A percentile compares a stretch with the other conserved stretches of the same genome.
These are phyloP conservation scores for Fraxinus dipetala DNA, from an alignment of 305 asterid genomes.

Conservation along the genomic window DNA sequence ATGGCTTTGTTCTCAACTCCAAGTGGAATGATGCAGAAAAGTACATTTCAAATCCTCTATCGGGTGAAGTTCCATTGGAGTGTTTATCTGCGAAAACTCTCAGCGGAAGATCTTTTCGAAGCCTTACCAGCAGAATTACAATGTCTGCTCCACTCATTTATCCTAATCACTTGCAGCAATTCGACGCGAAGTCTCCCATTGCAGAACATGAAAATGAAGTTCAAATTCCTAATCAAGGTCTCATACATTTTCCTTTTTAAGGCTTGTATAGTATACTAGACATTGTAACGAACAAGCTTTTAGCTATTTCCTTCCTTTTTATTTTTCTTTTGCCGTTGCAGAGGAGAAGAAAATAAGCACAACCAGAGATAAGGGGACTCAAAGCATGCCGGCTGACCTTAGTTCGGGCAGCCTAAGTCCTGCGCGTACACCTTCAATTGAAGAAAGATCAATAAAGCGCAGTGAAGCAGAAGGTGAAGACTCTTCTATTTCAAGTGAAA, in stretches of 20 bases:
- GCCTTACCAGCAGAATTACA: slow-evolving; percentile 47
- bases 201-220: slow-evolving; percentile 32
- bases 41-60: slow-evolving; percentile 85
- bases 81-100: slow-evolving; percentile 78
- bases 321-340: neutral
- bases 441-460: slow-evolving; percentile 26
- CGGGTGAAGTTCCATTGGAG: slow-evolving; percentile 94
- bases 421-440: slow-evolving; percentile 52
- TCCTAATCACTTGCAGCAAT: slow-evolving; percentile 35
- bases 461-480: slow-evolving; percentile 20
- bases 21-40: slow-evolving; percentile 97
- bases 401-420: slow-evolving; percentile 53
- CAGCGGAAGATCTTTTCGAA: slow-evolving; percentile 64
- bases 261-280: neutral
- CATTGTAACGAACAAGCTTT: neutral
- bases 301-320: neutral
- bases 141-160: slow-evolving; percentile 87
- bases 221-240: slow-evolving; percentile 45
- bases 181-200: slow-evolving; percentile 35
- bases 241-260: neutral
- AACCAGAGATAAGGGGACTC: slow-evolving; percentile 69
- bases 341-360: slow-evolving; percentile 40
- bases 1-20: slow-evolving; percentile 69
- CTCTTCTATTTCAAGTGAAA: slow-evolving; percentile 37
- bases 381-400: slow-evolving; percentile 42